These are phyloP conservation scores for Trapa bicornis DNA, from an alignment of 345 rosid genomes.

Conservation along the genomic window DNA sequence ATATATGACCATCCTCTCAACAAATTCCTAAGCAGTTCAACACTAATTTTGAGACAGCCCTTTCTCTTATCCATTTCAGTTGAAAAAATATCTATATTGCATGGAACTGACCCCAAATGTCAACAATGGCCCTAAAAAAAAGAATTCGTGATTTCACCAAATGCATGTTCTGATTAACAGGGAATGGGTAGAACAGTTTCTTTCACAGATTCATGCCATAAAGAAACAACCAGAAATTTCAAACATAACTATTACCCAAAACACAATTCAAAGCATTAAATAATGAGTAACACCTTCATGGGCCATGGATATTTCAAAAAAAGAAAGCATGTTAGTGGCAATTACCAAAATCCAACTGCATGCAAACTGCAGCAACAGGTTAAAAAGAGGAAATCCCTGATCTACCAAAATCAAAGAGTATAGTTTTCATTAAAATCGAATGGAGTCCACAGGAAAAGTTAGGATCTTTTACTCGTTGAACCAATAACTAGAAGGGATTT, in stretches of 20 bases:
- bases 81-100: background rate
- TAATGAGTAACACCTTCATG: too few relatives aligned
- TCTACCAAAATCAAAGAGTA: background rate
- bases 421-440: background rate
- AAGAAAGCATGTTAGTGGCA: background rate
- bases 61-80: background rate
- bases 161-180: background rate
- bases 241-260: too few relatives aligned
- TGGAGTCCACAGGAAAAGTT: background rate
- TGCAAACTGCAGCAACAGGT: background rate
- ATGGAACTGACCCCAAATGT: background rate
- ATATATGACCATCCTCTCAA: background rate
- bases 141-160: background rate
- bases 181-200: background rate
- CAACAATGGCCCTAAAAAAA: background rate
- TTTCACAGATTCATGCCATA: background rate
- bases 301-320: too few relatives aligned
- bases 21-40: background rate
- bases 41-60: background rate
- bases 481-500: background rate
- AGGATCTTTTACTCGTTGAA: background rate
- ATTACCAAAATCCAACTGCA: background rate
- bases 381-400: background rate
- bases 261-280: background rate
- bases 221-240: background rate